Conservation (phyloP, 345 rosid species). For the Abelmoschus esculentus region DNA sequence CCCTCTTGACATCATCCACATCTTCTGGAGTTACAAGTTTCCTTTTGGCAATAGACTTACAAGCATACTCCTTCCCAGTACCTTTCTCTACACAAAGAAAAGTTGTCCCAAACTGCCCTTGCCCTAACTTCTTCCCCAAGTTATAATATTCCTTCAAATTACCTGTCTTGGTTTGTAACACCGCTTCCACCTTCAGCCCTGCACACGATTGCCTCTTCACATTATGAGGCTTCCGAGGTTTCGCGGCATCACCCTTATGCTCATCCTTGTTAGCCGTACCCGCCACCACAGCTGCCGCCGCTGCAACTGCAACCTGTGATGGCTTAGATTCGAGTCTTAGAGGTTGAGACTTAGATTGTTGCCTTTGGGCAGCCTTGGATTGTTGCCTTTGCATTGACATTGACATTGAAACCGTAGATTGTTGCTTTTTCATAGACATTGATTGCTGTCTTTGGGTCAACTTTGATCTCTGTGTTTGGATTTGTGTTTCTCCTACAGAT, state of each 20-base stretch:
- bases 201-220: constrained; percentile 52
- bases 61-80: constrained; percentile 68
- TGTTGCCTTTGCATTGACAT: background rate
- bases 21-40: constrained; percentile 55
- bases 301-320: background rate
- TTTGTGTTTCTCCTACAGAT: background rate
- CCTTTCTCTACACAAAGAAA: constrained; percentile 66
- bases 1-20: constrained; percentile 84
- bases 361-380: constrained; percentile 4
- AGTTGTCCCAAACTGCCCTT: constrained; percentile 85
- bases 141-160: constrained; percentile 56
- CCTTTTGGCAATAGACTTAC: constrained; percentile 82
- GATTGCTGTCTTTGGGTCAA: background rate
- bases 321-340: constrained; percentile 10
- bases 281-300: background rate
- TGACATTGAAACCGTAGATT: background rate
- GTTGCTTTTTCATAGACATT: background rate
- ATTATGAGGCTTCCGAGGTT: constrained; percentile 29
- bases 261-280: background rate
- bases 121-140: constrained; percentile 72
- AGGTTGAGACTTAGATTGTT: constrained; percentile 10
- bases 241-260: constrained; percentile 11
- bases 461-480: background rate
- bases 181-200: constrained; percentile 50
- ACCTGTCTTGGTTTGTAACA: constrained; percentile 51